Conservation (phyloP, 176 grass and related monocot genomes). For the Eremochloa ophiuroides region DNA sequence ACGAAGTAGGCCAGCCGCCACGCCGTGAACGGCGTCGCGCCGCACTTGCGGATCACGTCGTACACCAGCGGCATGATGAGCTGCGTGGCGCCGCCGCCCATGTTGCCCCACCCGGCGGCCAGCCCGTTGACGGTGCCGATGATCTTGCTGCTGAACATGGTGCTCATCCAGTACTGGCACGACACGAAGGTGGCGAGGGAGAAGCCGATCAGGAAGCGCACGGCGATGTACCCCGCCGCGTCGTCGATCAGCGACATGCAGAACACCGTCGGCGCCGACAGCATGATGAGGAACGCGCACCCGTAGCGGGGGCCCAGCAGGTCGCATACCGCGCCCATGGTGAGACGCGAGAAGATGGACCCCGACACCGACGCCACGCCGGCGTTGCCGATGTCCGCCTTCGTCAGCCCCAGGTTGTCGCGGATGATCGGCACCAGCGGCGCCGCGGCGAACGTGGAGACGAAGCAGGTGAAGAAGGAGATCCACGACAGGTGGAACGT, state of each 20-base stretch:
- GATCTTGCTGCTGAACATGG: slow-evolving; percentile 96
- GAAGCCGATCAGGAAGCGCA: slow-evolving; percentile 76
- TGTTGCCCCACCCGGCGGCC: slow-evolving; percentile 80
- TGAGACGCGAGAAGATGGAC: slow-evolving; percentile 69
- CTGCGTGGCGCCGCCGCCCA: slow-evolving; percentile 94
- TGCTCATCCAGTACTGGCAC: slow-evolving; percentile 98
- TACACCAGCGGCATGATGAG: slow-evolving; percentile 92
- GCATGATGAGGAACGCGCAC: slow-evolving; percentile 73
- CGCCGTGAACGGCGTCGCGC: slow-evolving; percentile 52
- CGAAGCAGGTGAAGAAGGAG: slow-evolving; percentile 86
- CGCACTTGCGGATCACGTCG: slow-evolving; percentile 58
- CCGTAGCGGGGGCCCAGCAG: slow-evolving; percentile 62
- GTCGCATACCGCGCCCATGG: slow-evolving; percentile 76
- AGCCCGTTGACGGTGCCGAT: slow-evolving; percentile 66
- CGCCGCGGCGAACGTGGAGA: slow-evolving; percentile 77
- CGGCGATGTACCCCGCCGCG: slow-evolving; percentile 46
- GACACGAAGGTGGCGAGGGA: slow-evolving; percentile 81
- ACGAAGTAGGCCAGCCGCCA: slow-evolving; percentile 89
- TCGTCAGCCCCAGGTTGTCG: slow-evolving; percentile 61
- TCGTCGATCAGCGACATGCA: slow-evolving; percentile 57
- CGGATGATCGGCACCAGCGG: slow-evolving; percentile 78
- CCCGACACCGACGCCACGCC: slow-evolving; percentile 73
- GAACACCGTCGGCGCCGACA: slow-evolving; percentile 56
- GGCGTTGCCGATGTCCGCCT: slow-evolving; percentile 76
- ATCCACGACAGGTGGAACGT: slow-evolving; percentile 82